Conservation (phyloP, 164 flowering plant genomes). For the Umbilicus rupestris region DNA sequence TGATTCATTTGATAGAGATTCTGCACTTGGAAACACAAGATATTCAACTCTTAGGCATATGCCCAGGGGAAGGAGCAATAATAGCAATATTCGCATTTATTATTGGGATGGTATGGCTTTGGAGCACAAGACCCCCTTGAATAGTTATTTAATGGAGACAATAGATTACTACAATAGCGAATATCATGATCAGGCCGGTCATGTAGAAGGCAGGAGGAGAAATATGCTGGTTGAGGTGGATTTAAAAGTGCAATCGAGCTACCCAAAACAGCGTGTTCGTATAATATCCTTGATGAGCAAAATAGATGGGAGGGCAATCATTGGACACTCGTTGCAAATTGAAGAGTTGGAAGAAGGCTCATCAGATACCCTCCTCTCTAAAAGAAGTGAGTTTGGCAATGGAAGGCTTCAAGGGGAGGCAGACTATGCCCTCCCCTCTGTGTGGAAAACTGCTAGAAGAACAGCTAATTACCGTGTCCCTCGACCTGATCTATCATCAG, state of each 20-base stretch:
- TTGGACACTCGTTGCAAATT: conserved; percentile 78
- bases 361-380: conserved; percentile 31
- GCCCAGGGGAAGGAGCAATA: conserved; percentile 19
- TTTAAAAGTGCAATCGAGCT: conserved; percentile 55
- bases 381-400: conserved; percentile 21
- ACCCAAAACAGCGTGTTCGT: conserved; percentile 66
- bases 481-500: conserved; percentile 49
- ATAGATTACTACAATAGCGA: conserved; percentile 20
- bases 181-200: conserved; percentile 21
- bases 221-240: conserved; percentile 62
- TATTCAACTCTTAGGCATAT: conserved; percentile 23
- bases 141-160: conserved; percentile 36
- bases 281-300: conserved; percentile 73
- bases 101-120: conserved; percentile 33
- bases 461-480: conserved; percentile 68
- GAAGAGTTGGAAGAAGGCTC: conserved; percentile 54
- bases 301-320: conserved; percentile 65
- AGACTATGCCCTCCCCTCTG: conserved; percentile 37
- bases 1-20: conserved; percentile 29
- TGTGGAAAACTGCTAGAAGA: conserved; percentile 90
- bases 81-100: conserved; percentile 16
- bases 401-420: conserved; percentile 30
- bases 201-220: conserved; percentile 26
- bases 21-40: conserved; percentile 22
- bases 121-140: conserved; percentile 30